Conservation (phyloP, 2,329 filamentous ascomycete species). For the Diplodia seriata region DNA sequence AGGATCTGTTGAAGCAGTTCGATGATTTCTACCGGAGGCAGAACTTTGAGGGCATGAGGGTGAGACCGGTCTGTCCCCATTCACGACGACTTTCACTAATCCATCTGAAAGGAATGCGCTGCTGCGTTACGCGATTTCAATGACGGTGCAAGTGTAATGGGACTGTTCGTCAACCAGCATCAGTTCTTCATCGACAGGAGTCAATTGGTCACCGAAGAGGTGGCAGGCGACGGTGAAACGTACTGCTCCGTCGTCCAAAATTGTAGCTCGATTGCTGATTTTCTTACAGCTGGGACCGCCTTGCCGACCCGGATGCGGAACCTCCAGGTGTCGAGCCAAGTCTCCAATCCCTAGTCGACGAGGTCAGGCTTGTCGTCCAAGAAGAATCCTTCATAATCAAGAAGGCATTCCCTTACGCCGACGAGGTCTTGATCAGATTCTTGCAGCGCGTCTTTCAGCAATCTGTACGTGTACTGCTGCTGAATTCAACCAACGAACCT, state of each 20-base stretch:
- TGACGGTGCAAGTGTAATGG: constrained; percentile 92
- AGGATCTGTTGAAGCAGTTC: constrained; percentile 93
- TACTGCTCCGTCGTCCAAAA: constrained; percentile 25
- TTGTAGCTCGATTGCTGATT: constrained; percentile 10
- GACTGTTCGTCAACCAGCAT: constrained; percentile 96
- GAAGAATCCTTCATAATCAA: constrained; percentile 98
- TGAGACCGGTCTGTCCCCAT: constrained; percentile 19
- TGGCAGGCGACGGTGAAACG: constrained; percentile 71
- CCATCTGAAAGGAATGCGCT: constrained; percentile 72
- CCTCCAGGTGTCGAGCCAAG: constrained; percentile 91
- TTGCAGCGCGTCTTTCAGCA: constrained; percentile 97
- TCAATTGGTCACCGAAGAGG: constrained; percentile 87
- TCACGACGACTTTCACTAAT: not conserved
- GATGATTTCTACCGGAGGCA: constrained; percentile 95
- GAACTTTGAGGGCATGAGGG: constrained; percentile 95
- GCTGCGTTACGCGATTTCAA: constrained; percentile 95
- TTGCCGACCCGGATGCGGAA: constrained; percentile 93
- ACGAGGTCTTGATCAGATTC: constrained; percentile 91
- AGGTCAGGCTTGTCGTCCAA: constrained; percentile 94
- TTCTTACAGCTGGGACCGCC: constrained; percentile 75
- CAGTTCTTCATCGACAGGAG: constrained; percentile 98
- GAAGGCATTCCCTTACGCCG: constrained; percentile 93
- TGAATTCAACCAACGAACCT: not conserved
- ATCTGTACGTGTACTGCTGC: constrained; percentile 56
- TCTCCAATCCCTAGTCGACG: constrained; percentile 88